Base-by-base conservation (phyloP, 805 yeast genomes). In the Starmerella floris region DNA sequence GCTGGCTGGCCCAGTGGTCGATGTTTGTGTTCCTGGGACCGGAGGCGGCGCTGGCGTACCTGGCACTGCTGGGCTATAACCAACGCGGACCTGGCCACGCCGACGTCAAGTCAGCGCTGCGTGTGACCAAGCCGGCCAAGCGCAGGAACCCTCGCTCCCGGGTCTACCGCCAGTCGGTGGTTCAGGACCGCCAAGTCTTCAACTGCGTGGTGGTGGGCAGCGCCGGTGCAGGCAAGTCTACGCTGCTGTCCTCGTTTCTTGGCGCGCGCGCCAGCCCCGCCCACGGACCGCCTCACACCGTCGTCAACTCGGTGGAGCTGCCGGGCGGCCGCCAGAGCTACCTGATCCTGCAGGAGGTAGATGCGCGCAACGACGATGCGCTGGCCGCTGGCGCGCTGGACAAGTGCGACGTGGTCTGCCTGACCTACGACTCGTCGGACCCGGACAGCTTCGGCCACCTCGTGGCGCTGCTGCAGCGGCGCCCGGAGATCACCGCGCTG, bases 1-100 rank as follows among this genome's bases (percentile, higher is more conserved):
- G 99, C 2, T 91, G 99, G 99, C 63, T 91, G 30, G 98, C 98
- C 0, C 97, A 88, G 56, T 91, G 99, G 99, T 79, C 88, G 53
- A 81, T 91, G 82, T 84, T 95, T 0, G 88, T 97, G 0, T 85
- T 76, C 51, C 64, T 91, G 25, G 94, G 87, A 53, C 76, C 81
- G 56, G 76, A 72, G 52, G 79, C 84, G 1, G 85, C 97, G 0
- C 68, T 91, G 39, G 93, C 84, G 39, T 91, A 88, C 55, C 62
- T 91, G 48, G 94, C 93, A 0, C 83, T 83, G 62, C 69, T 91
- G 43, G 99, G 98, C 0, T 88, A 80, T 56, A 94, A 83, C 47
- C 38, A 56, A 8, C 47, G 55, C 10, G 48, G 48, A 11, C 17
- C 36, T 6, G 52, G 53, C 11, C 51, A 51, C 25, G 43, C 52